Conservation (phyloP, 257 asterid genomes). For the Leptodermis oblonga region DNA sequence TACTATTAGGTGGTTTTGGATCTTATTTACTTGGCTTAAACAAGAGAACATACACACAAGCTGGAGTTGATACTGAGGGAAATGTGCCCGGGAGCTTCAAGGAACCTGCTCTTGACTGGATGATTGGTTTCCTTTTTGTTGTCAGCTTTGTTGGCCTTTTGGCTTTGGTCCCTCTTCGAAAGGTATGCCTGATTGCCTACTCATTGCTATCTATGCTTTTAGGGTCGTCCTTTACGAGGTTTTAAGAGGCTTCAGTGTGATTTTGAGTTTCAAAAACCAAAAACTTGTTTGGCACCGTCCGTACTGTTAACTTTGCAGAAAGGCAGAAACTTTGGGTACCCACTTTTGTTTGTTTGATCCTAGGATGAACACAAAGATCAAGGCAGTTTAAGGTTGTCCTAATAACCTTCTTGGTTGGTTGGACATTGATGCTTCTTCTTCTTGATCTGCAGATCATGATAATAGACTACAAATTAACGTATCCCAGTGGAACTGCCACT, state of each 20-base stretch:
- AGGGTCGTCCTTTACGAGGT: too few species aligned
- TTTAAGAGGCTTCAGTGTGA: too few species aligned
- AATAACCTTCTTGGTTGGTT: too few species aligned
- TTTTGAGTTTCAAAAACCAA: too few species aligned
- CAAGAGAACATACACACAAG: slow-evolving; percentile 32
- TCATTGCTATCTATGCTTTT: too few species aligned
- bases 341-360: too few species aligned
- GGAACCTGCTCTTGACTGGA: slow-evolving; percentile 50
- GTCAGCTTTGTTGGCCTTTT: slow-evolving; percentile 58
- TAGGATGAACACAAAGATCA: too few species aligned
- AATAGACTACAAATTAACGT: slow-evolving; percentile 35
- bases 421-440: slow-evolving; percentile 1
- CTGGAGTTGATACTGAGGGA: slow-evolving; percentile 31
- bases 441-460: slow-evolving; percentile 31
- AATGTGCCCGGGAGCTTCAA: slow-evolving; percentile 33
- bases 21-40: slow-evolving; percentile 56
- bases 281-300: too few species aligned
- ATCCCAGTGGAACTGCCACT: slow-evolving; percentile 57
- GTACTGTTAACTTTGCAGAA: too few species aligned
- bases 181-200: slow-evolving; percentile 28
- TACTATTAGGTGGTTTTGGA: slow-evolving; percentile 50
- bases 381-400: too few species aligned
- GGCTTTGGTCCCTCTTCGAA: slow-evolving; percentile 58
- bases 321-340: too few species aligned
- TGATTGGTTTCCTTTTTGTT: slow-evolving; percentile 50